These are phyloP conservation scores for Letharia lupina DNA, from an alignment of 495 filamentous ascomycete genomes.

Conservation along the genomic window DNA sequence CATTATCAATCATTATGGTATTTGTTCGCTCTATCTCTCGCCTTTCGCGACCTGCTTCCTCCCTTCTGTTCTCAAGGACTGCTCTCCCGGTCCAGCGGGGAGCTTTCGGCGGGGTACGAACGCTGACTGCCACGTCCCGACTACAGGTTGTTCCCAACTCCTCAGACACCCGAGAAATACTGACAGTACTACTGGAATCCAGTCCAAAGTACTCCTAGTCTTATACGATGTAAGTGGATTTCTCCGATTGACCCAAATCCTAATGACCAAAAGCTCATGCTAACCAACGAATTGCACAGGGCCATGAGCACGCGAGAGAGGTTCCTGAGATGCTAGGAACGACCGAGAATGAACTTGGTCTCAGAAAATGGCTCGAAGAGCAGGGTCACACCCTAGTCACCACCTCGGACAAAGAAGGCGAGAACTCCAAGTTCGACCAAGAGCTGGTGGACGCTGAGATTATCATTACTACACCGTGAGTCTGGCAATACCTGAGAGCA, in stretches of 20 bases:
- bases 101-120: conserved; percentile 34
- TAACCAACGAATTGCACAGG: conserved; percentile 35
- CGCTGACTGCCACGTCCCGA: conserved; percentile 32
- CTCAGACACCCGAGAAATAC: conserved; percentile 24
- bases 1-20: conserved; percentile 52
- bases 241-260: background rate
- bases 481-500: conserved; percentile 16
- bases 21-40: conserved; percentile 54
- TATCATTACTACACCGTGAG: conserved; percentile 97
- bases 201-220: conserved; percentile 68
- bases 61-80: conserved; percentile 40
- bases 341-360: conserved; percentile 93
- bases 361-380: conserved; percentile 93
- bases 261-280: background rate
- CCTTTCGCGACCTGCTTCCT: conserved; percentile 50
- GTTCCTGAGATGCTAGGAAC: conserved; percentile 85
- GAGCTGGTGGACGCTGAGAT: conserved; percentile 94
- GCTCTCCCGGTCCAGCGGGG: conserved; percentile 25
- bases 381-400: conserved; percentile 93
- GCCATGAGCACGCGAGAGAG: conserved; percentile 59
- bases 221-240: conserved; percentile 59
- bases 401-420: conserved; percentile 94
- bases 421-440: conserved; percentile 87
- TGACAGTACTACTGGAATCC: conserved; percentile 49
- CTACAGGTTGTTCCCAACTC: conserved; percentile 24